phyloP scores from a whole-genome alignment of 441 rosid genomes.

The Erysimum cheiri region DNA sequence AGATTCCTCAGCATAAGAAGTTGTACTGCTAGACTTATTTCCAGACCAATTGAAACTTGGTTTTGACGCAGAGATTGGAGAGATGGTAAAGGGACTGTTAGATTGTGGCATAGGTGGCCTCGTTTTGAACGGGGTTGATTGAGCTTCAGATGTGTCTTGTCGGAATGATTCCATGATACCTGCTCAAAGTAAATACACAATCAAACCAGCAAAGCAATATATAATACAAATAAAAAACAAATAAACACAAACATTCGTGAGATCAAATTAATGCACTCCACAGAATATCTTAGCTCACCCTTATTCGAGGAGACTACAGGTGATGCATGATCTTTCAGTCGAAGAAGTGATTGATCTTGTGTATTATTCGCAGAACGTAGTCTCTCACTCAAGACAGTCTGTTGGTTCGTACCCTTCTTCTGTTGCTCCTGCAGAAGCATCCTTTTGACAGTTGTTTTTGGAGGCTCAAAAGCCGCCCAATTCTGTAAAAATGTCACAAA shows the following conservation, averaged over 20 bases:
- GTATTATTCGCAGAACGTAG: conserved; percentile 43
- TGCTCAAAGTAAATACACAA: conserved; percentile 44
- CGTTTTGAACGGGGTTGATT: conserved; percentile 47
- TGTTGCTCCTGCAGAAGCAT: conserved; percentile 68
- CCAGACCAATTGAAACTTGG: conserved; percentile 43
- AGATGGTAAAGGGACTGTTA: conserved; percentile 39
- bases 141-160: conserved; percentile 51
- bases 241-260: conserved; percentile 1
- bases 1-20: conserved; percentile 51
- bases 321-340: conserved; percentile 49
- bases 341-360: conserved; percentile 47
- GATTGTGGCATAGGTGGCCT: conserved; percentile 51
- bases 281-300: conserved; percentile 53
- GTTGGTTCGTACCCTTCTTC: conserved; percentile 52
- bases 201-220: conserved; percentile 15
- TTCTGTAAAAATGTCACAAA: conserved; percentile 60
- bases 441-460: conserved; percentile 93
- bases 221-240: conserved; percentile 15
- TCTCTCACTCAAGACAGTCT: conserved; percentile 49
- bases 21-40: conserved; percentile 40
- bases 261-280: conserved; percentile 31
- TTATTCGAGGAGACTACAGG: conserved; percentile 54
- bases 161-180: conserved; percentile 49
- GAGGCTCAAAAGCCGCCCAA: conserved; percentile 88
- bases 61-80: conserved; percentile 51